Base-by-base conservation (phyloP, 805 yeast species). In the Kodamaea laetipori region DNA sequence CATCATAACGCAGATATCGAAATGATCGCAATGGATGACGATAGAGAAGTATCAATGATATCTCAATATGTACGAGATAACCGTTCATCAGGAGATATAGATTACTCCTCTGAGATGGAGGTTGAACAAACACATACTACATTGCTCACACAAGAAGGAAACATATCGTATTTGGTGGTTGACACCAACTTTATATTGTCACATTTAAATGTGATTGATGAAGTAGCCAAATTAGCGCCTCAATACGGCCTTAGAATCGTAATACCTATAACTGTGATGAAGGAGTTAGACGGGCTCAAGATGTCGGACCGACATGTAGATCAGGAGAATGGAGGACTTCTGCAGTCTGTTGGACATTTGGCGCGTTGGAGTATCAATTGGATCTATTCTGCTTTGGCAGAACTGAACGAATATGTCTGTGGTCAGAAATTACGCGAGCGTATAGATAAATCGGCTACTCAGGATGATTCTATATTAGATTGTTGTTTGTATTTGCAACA, bases 401-500 rank as follows among this genome's bases (percentile, higher is more conserved):
- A 71, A 5, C 56, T 60, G 3, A 68, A 73, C 23, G 63, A 75
- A 0, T 69, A 74, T 0, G 77, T 90, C 0, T 64, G 74, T 37
- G 95, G 87, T 0, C 97, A 90, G 59, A 78, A 73, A 49, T 30
- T 74, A 12, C 60, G 67, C 21, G 87, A 90, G 57, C 61, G 67
- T 18, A 36, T 83, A 1, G 80, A 82, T 44, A 56, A 58, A 6
- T 41, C 54, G 2, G 59, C 80, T 1, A 41, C 41, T 0, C 82
- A 86, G 45, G 97, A 90, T 61, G 95, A 90, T 55, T 76, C 95
- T 0, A 90, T 90, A 48, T 63, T 90, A 32, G 97, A 90, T 60
- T 89, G 96, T 58, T 85, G 95, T 53, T 55, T 84, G 18, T 89
- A 76, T 56, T 81, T 83, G 45, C 71, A 76, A 47, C 61, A 66